Percentiles rank a stretch among this genome's conserved stretches.
Evolutionary conservation across 345 rosid species (phyloP).

Genomic region (Ceriops zippeliana): DNA sequence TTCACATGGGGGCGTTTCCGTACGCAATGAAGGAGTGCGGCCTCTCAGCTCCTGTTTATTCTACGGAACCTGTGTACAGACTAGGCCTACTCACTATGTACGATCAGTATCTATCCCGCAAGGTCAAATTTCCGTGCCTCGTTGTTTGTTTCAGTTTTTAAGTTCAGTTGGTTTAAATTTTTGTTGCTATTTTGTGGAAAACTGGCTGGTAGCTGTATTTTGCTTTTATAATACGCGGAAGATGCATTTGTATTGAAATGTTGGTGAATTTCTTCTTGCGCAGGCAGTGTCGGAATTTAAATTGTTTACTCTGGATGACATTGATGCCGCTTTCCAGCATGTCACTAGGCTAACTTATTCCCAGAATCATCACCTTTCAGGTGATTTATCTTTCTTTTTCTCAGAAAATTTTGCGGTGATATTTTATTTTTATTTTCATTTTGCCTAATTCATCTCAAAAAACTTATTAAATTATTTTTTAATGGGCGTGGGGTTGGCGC

Average conservation of each 20-base stretch:
- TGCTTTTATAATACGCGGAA: not conserved
- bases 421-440: not conserved
- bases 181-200: too few relatives aligned
- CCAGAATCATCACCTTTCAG: slow-evolving; percentile 82
- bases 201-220: not conserved
- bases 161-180: too few relatives aligned
- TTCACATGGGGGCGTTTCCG: slow-evolving; percentile 93
- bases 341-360: slow-evolving; percentile 84
- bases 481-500: too few relatives aligned
- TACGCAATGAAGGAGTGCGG: slow-evolving; percentile 87
- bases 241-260: not conserved
- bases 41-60: slow-evolving; percentile 78
- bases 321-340: slow-evolving; percentile 84
- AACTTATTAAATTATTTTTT: too few relatives aligned
- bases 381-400: slow-evolving; percentile 23
- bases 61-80: slow-evolving; percentile 79
- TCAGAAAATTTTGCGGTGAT: not conserved
- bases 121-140: slow-evolving; percentile 36
- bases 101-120: slow-evolving; percentile 80
- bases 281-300: slow-evolving; percentile 97
- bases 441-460: too few relatives aligned
- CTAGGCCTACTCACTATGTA: slow-evolving; percentile 94
- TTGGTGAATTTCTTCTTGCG: slow-evolving; percentile 10
- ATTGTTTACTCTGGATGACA: slow-evolving; percentile 83
- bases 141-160: not conserved